Base-by-base conservation (phyloP, 306 rosid species). In the Castanopsis chinensis region DNA sequence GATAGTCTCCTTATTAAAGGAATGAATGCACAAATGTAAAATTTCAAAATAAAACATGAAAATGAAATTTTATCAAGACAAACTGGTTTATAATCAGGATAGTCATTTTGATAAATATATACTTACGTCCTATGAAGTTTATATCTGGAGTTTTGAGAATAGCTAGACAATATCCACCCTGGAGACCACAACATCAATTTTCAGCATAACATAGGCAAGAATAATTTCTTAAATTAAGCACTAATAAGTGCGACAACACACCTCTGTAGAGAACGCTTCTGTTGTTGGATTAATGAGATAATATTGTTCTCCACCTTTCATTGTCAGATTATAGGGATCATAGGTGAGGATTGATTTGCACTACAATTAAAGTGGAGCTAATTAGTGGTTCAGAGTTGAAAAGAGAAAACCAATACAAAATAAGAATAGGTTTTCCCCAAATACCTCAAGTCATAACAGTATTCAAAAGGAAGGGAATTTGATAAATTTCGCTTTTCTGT, bases 61-160 rank as follows among this genome's bases (percentile, higher is more conserved):
- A 27, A 25, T 63, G 37, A 12, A 25, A 13, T 5, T 41, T 28
- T 7, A 27, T 61, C 9, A 63, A 28, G 1, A 63, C 20, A 14
- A 60, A 23, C 2, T 1, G 37, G 37, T 60, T 23, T 61, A 30
- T 27, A 49, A 27, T 35, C 32, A 73, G 72, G 41, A 79, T 53
- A 37, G 30, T 25, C 64, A 71, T 3, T n/a, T n/a, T 14, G 37
- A 71, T 51, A 25, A 25, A 72, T 45, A 78, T 82, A 86, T 81
- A 81, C 98, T 93, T 76, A 96, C 98, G 98, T 85, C 99, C 99
- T 37, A 96, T 90, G 78, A 96, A 84, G 73, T 93, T 87, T 56
- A 95, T 71, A 75, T 80, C 78, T 71, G 52, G 64, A 77, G 96
- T 93, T 81, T 85, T 90, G 81, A 83, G 30, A 56, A 96, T 27